phyloP scores from a whole-genome alignment of 2,329 filamentous ascomycete species.

The Thielaviopsis euricoi region DNA sequence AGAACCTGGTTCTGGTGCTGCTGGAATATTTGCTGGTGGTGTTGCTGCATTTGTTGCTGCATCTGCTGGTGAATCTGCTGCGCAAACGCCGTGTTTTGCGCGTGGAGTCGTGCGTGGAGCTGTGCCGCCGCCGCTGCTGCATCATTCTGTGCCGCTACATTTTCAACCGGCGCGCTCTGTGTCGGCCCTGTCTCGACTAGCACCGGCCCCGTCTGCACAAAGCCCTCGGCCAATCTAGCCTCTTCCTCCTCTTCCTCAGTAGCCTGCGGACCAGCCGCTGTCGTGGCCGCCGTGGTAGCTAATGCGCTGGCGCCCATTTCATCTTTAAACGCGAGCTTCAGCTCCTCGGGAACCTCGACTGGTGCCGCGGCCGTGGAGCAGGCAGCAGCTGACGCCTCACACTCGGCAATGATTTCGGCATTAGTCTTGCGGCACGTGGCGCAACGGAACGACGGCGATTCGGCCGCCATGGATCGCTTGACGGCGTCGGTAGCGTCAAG shows the following conservation, averaged over 20 bases:
- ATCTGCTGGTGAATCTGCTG: constrained; percentile 13
- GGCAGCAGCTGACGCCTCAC: constrained; percentile 36
- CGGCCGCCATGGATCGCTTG: constrained; percentile 50
- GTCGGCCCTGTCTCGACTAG: background rate
- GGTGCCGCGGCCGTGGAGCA: constrained; percentile 19
- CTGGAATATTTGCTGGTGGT: constrained; percentile 2
- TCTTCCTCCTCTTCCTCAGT: constrained; percentile 21
- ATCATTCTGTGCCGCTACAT: constrained; percentile 11
- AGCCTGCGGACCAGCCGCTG: background rate
- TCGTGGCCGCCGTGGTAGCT: background rate
- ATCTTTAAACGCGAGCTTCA: constrained; percentile 56
- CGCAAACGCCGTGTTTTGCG: constrained; percentile 11
- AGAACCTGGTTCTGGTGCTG: background rate
- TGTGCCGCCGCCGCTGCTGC: constrained; percentile 14
- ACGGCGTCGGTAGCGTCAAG: constrained; percentile 58
- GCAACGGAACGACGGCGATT: constrained; percentile 53
- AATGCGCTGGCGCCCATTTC: constrained; percentile 42
- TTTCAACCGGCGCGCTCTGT: constrained; percentile 12
- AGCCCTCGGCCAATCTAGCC: constrained; percentile 39
- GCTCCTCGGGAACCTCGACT: constrained; percentile 30
- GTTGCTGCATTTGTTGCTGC: constrained; percentile 11
- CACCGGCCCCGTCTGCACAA: constrained; percentile 32
- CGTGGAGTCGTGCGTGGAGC: background rate
- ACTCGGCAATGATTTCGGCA: constrained; percentile 55
- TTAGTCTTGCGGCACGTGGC: constrained; percentile 54